Conservation (phyloP, 768 basidiomycete species). For the Hortiboletus campestris region DNA sequence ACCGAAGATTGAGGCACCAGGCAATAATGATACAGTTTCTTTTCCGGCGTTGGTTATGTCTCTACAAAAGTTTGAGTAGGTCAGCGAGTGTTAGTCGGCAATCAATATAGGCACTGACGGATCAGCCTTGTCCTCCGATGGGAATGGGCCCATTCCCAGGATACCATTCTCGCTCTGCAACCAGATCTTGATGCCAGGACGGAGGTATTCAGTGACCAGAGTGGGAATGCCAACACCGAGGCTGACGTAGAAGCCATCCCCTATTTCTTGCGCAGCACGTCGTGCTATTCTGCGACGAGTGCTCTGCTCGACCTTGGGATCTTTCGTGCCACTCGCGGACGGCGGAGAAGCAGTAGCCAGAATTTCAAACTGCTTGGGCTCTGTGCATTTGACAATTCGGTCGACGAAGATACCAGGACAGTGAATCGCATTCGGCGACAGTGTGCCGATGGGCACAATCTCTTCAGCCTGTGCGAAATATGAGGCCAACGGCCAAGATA, state of each 20-base stretch:
- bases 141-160: slow-evolving; percentile 84
- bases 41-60: slow-evolving; percentile 93
- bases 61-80: slow-evolving; percentile 46
- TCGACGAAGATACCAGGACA: slow-evolving; percentile 82
- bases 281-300: slow-evolving; percentile 71
- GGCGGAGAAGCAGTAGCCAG: slow-evolving; percentile 55
- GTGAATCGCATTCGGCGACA: slow-evolving; percentile 81
- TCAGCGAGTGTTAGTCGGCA: slow-evolving; percentile 2
- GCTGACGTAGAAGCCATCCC: slow-evolving; percentile 83
- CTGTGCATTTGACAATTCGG: slow-evolving; percentile 74
- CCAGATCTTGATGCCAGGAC: slow-evolving; percentile 71
- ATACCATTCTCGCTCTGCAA: slow-evolving; percentile 89
- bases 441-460: slow-evolving; percentile 75
- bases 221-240: slow-evolving; percentile 91
- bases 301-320: slow-evolving; percentile 49
- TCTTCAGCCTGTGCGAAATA: slow-evolving; percentile 64
- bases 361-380: slow-evolving; percentile 74
- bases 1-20: slow-evolving; percentile 89
- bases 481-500: neutral
- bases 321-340: slow-evolving; percentile 36
- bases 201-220: slow-evolving; percentile 73
- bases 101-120: slow-evolving; percentile 48
- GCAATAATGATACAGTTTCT: slow-evolving; percentile 87
- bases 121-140: slow-evolving; percentile 72
- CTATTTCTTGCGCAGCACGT: slow-evolving; percentile 84